Percentiles rank a stretch among this genome's conserved stretches.
Evolutionary conservation across 2,329 filamentous ascomycete species (phyloP).

Genomic region (Talaromyces sp.): DNA sequence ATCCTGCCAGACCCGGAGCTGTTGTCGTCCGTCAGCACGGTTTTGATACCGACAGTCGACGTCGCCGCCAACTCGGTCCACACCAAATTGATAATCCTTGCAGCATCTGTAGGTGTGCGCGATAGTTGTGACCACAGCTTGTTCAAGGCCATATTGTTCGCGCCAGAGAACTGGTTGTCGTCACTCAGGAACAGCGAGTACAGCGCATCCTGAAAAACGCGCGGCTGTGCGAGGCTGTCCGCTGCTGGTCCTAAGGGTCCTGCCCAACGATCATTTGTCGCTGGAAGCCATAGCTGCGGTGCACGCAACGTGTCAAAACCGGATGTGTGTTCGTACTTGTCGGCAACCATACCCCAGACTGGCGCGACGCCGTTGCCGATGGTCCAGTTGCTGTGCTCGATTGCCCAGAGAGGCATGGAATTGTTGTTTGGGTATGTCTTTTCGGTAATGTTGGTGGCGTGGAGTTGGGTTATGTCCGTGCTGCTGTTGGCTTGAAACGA

Average conservation of each 20-base stretch:
- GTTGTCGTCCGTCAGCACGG: neutral
- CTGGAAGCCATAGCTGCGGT: constrained; percentile 26
- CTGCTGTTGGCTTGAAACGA: constrained; percentile 40
- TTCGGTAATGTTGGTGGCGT: constrained; percentile 26
- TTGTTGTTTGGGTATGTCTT: constrained; percentile 31
- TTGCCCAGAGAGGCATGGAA: constrained; percentile 31
- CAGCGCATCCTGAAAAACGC: neutral
- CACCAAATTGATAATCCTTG: constrained; percentile 37
- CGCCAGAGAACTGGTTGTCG: constrained; percentile 26
- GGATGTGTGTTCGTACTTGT: constrained; percentile 20
- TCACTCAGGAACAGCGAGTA: constrained; percentile 19
- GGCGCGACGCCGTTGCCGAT: constrained; percentile 22
- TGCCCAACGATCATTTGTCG: too few relatives aligned
- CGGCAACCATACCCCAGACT: constrained; percentile 38
- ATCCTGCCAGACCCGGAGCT: neutral
- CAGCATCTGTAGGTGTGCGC: constrained; percentile 17
- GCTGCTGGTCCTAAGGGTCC: neutral
- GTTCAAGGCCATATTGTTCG: constrained; percentile 36
- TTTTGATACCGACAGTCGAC: constrained; percentile 36
- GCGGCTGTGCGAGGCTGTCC: neutral
- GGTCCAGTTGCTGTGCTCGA: constrained; percentile 27
- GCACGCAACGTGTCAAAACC: constrained; percentile 29
- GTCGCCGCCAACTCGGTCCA: constrained; percentile 43
- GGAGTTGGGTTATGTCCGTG: constrained; percentile 27
- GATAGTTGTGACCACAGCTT: constrained; percentile 36